Conservation (phyloP, 2,329 filamentous ascomycete species). For the Pseudomassariella vexata region DNA sequence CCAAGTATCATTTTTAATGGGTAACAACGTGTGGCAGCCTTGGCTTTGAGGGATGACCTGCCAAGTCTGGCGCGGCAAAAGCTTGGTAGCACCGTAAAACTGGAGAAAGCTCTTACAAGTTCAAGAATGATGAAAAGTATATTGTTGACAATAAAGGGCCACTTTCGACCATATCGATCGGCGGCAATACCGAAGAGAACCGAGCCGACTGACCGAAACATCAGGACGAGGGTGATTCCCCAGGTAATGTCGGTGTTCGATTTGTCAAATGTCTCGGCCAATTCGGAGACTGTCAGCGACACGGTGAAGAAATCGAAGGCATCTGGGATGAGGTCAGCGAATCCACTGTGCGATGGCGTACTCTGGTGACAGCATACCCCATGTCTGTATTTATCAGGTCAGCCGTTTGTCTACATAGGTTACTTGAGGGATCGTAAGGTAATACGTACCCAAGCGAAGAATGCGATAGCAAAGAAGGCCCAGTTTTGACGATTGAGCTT, state of each 20-base stretch:
- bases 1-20: too few relatives aligned
- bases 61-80: too few relatives aligned
- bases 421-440: neutral
- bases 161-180: conserved; percentile 55
- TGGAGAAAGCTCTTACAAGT: conserved; percentile 42
- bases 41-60: conserved; percentile 10
- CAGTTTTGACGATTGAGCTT: conserved; percentile 46
- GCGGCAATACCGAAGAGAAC: conserved; percentile 48
- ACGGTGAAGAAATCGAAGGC: conserved; percentile 64
- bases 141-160: conserved; percentile 74
- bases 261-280: conserved; percentile 46
- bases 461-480: conserved; percentile 50
- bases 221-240: conserved; percentile 59
- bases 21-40: conserved; percentile 12
- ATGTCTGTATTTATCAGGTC: conserved; percentile 35
- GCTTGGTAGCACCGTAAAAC: conserved; percentile 1
- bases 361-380: too few relatives aligned
- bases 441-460: conserved; percentile 47
- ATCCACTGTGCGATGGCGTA: too few relatives aligned
- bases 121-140: conserved; percentile 66
- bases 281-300: conserved; percentile 49
- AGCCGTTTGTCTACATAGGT: neutral
- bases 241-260: conserved; percentile 55
- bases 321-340: too few relatives aligned
- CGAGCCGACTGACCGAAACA: conserved; percentile 53